A percentile compares a stretch with the other conserved stretches of the same genome.
Conservation (phyloP, 2,329 filamentous ascomycete species). For the Trichoderma atrobrunneum region DNA sequence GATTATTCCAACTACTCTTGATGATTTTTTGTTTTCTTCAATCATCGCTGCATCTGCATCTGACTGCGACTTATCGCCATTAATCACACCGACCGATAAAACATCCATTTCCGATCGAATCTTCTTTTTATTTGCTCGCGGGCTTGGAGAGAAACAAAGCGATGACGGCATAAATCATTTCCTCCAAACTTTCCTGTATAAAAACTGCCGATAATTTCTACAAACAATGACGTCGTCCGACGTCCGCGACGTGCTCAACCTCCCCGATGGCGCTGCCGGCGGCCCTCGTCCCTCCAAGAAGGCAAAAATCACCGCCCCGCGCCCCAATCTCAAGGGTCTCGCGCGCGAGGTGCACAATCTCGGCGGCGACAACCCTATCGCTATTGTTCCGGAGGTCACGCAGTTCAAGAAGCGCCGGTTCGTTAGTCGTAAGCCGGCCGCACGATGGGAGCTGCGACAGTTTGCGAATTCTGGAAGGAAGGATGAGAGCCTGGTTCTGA, state of each 20-base stretch:
- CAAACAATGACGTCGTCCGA: conserved; percentile 69
- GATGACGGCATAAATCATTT: conserved; percentile 11
- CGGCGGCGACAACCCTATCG: conserved; percentile 64
- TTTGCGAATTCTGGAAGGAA: conserved; percentile 77
- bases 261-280: conserved; percentile 57
- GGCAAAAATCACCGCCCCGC: conserved; percentile 62
- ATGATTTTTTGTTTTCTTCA: no score
- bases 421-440: conserved; percentile 53
- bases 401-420: conserved; percentile 59
- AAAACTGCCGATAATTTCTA: background rate
- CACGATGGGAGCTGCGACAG: conserved; percentile 63
- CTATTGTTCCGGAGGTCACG: conserved; percentile 60
- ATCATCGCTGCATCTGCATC: background rate
- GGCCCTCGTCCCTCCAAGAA: conserved; percentile 67
- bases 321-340: conserved; percentile 60
- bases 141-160: background rate
- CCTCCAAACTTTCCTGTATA: background rate
- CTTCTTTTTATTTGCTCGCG: background rate
- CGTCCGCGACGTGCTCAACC: conserved; percentile 83
- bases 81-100: background rate
- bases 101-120: background rate
- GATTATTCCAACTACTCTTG: background rate
- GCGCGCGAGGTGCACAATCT: conserved; percentile 65
- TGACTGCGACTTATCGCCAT: background rate
- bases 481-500: conserved; percentile 65